Evolutionary conservation across 2,329 filamentous ascomycete genomes (phyloP).

Genomic region (Trichoderma sp.): DNA sequence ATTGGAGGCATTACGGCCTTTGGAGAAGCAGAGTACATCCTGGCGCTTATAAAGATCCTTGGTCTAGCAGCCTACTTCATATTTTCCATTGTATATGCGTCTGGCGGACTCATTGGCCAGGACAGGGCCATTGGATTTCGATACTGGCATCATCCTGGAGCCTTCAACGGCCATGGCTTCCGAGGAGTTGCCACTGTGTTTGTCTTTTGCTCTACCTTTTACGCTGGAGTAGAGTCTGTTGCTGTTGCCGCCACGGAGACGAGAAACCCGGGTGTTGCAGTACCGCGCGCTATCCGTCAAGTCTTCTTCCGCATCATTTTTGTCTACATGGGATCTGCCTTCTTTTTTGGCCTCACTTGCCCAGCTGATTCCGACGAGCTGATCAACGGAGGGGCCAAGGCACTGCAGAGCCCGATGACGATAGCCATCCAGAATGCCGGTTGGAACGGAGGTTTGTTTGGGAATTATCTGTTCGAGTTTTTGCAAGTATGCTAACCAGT

Average conservation of each 20-base stretch:
- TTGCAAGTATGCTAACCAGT: background rate
- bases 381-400: conserved; percentile 59
- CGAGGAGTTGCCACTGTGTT: conserved; percentile 64
- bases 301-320: conserved; percentile 62
- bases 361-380: conserved; percentile 65
- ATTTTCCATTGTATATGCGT: conserved; percentile 69
- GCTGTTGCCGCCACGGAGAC: conserved; percentile 64
- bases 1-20: conserved; percentile 72
- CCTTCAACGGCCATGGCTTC: conserved; percentile 66
- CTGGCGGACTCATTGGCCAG: conserved; percentile 63
- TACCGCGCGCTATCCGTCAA: conserved; percentile 58
- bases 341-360: conserved; percentile 74
- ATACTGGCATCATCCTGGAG: conserved; percentile 70
- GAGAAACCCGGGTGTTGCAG: conserved; percentile 54
- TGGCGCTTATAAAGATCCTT: conserved; percentile 68
- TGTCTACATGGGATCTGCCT: conserved; percentile 66
- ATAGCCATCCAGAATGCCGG: conserved; percentile 72
- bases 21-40: conserved; percentile 78
- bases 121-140: conserved; percentile 60
- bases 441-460: conserved; percentile 58
- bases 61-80: conserved; percentile 71
- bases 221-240: conserved; percentile 64
- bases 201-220: conserved; percentile 68
- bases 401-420: conserved; percentile 70
- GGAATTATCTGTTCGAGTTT: accelerated